These are phyloP conservation scores for Macroventuria anomochaeta DNA, from an alignment of 2,329 filamentous ascomycete genomes.

Conservation along the genomic window DNA sequence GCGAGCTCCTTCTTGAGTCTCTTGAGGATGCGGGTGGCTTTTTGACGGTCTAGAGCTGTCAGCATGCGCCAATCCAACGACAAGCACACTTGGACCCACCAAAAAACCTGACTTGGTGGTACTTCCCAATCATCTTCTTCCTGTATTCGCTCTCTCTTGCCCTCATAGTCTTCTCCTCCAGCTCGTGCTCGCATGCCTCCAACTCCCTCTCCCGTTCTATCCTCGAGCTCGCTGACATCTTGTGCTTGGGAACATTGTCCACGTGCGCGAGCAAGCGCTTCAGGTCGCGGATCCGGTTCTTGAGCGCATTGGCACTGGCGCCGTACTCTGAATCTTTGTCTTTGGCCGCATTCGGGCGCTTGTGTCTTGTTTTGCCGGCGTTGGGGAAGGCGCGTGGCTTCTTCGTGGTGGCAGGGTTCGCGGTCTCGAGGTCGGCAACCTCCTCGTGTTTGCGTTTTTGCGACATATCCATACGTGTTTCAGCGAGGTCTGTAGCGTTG, in stretches of 20 bases:
- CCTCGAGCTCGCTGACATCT: constrained; percentile 70
- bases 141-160: constrained; percentile 66
- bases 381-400: constrained; percentile 35
- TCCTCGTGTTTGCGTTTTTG: constrained; percentile 46
- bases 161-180: constrained; percentile 52
- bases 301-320: constrained; percentile 64
- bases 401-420: constrained; percentile 26
- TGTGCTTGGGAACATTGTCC: constrained; percentile 53
- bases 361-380: constrained; percentile 22
- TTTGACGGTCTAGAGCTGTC: constrained; percentile 67
- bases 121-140: constrained; percentile 76
- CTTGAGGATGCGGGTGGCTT: constrained; percentile 71
- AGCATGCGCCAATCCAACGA: constrained; percentile 4
- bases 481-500: constrained; percentile 4
- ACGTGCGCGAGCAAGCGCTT: constrained; percentile 68
- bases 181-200: constrained; percentile 68
- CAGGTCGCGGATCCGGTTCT: constrained; percentile 74
- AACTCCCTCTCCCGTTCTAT: constrained; percentile 76
- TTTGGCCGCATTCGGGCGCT: constrained; percentile 30
- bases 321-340: constrained; percentile 34
- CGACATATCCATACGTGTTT: constrained; percentile 35
- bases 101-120: constrained; percentile 86
- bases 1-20: constrained; percentile 65
- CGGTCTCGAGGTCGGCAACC: constrained; percentile 18
- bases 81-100: constrained; percentile 58